These are phyloP conservation scores for Astraeus odoratus DNA, from an alignment of 768 basidiomycete species.

Conservation along the genomic window DNA sequence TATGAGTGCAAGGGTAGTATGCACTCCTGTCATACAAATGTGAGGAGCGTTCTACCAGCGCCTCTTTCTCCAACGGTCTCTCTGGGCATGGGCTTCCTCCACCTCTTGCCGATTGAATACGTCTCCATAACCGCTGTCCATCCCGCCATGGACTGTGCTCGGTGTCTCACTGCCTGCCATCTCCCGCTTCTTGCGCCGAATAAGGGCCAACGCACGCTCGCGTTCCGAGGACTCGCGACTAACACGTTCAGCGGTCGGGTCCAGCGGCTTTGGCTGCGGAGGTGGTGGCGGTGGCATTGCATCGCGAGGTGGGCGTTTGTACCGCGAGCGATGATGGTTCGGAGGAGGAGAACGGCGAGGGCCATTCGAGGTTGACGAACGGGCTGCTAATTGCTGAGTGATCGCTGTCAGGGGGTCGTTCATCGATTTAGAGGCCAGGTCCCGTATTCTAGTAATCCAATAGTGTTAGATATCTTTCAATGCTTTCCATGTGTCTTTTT, in stretches of 20 bases:
- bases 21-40: no score
- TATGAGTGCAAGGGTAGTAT: no score
- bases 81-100: constrained; percentile 55
- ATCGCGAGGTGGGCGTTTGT: constrained; percentile 8
- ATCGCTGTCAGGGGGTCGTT: constrained; percentile 75
- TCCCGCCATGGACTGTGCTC: constrained; percentile 52
- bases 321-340: constrained; percentile 14
- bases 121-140: constrained; percentile 52
- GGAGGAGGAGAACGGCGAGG: constrained; percentile 13
- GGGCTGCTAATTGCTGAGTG: constrained; percentile 52
- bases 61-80: constrained; percentile 31
- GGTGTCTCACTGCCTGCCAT: constrained; percentile 61
- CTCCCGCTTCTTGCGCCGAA: constrained; percentile 60
- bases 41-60: constrained; percentile 15
- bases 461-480: background rate
- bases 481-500: constrained; percentile 1
- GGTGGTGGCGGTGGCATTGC: constrained; percentile 5
- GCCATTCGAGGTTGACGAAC: constrained; percentile 20
- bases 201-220: constrained; percentile 66
- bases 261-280: constrained; percentile 25
- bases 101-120: constrained; percentile 66
- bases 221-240: constrained; percentile 71
- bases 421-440: constrained; percentile 52
- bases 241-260: constrained; percentile 48
- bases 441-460: constrained; percentile 48